Evolutionary conservation across 345 rosid species (phyloP).

Genomic region (Eucalyptus pumila): DNA sequence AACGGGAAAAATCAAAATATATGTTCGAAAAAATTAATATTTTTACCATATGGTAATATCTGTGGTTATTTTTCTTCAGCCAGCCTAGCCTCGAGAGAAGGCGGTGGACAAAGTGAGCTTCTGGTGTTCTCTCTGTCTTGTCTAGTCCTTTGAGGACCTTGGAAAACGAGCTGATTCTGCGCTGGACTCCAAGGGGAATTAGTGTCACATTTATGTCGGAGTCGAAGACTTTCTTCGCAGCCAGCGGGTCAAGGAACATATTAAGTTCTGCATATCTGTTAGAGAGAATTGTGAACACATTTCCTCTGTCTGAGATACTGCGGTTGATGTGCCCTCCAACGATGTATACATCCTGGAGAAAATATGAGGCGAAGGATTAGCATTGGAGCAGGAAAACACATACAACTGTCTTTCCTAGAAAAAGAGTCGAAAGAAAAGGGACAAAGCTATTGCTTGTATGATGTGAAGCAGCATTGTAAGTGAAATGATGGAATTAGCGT

Average conservation of each 20-base stretch:
- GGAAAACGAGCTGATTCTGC: conserved; percentile 28
- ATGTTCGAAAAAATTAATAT: neutral
- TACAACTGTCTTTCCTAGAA: neutral
- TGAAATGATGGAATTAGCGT: neutral
- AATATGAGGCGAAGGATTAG: neutral
- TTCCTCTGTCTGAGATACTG: conserved; percentile 29
- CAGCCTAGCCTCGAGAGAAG: conserved; percentile 39
- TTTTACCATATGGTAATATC: conserved; percentile 62
- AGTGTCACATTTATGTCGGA: conserved; percentile 58
- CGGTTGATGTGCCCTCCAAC: conserved; percentile 74
- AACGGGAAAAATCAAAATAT: neutral
- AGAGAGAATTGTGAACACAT: conserved; percentile 33
- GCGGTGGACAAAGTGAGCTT: conserved; percentile 31
- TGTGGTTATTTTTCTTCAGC: conserved; percentile 29
- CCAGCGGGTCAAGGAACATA: conserved; percentile 81
- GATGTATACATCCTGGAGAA: conserved; percentile 48
- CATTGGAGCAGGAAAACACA: neutral
- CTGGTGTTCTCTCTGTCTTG: conserved; percentile 31
- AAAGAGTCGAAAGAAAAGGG: neutral
- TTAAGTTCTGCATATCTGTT: conserved; percentile 66
- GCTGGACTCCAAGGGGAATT: conserved; percentile 56
- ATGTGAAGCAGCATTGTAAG: neutral
- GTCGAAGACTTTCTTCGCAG: conserved; percentile 58
- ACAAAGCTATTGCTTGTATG: neutral
- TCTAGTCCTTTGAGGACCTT: conserved; percentile 13